Base-by-base conservation (phyloP, 2,329 filamentous ascomycete species). In the Teratosphaeria zuluensis region DNA sequence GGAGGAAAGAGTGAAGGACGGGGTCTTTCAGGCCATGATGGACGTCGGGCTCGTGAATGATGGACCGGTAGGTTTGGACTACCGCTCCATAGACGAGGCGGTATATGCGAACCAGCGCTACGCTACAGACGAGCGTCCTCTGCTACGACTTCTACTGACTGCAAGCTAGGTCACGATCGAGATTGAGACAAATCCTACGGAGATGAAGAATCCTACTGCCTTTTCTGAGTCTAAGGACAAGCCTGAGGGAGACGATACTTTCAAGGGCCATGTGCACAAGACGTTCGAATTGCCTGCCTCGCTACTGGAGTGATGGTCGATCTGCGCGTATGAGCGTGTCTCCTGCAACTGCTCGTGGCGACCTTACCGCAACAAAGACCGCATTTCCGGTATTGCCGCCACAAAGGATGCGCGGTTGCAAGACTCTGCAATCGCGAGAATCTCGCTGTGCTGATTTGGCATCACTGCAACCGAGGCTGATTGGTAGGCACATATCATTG, bases 21-120 rank as follows among this genome's bases (percentile, higher is more conserved):
- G 95, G n/a, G 85, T 92, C 32, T 99, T 99, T 73, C 92, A 96
- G 70, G 94, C 94, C 55, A 96, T 95, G 92, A 99, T 99, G 94
- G 88, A 97, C 70, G 92, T 99, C 59, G 88, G 89, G 54, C 76
- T 96, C 32, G 85, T 96, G 55, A 97, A 97, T 65, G 92, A 97
- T 68, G 84, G 84, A 69, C 84, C 84, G 76, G 84, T 86, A 82
- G 78, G 83, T 66, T 72, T 82, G 66, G 77, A 83, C 71, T 83
- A 79, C 73, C 74, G 74, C 73, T 82, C 78, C 75, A 73, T 79
- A 66, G 79, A 83, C 70, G 78, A 77, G 73, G 80, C 77, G 79
- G 81, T 83, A 55, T 46, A 55, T 53, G 28, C 32, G 52, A 31
- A 31, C 52, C 52, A 53, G 52, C 52, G 52, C 32, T 35, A 21